phyloP scores from a whole-genome alignment of 2,329 filamentous ascomycete species.

The Pezicula carpinea region DNA sequence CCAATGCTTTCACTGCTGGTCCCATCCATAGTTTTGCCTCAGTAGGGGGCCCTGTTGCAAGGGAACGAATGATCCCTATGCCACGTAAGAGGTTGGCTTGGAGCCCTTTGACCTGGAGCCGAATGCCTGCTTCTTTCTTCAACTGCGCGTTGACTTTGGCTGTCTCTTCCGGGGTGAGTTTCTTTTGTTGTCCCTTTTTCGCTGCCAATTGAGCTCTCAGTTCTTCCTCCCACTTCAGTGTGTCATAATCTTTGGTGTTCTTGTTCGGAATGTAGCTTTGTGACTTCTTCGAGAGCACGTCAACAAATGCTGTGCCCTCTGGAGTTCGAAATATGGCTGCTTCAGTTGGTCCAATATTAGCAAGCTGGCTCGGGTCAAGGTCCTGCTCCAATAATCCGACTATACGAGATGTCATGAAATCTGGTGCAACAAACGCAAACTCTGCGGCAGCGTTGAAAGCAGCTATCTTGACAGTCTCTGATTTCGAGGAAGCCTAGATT shows the following conservation, averaged over 20 bases:
- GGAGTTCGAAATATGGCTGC: constrained; percentile 90
- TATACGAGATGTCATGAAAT: constrained; percentile 70
- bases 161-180: constrained; percentile 83
- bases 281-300: constrained; percentile 82
- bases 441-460: constrained; percentile 85
- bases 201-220: constrained; percentile 80
- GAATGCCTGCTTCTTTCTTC: constrained; percentile 77
- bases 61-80: constrained; percentile 76
- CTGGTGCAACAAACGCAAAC: constrained; percentile 87
- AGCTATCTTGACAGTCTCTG: constrained; percentile 53
- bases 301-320: constrained; percentile 82
- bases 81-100: constrained; percentile 74
- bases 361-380: constrained; percentile 64
- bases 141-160: constrained; percentile 88
- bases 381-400: constrained; percentile 71
- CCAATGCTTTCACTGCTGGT: constrained; percentile 67
- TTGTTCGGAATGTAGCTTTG: constrained; percentile 70
- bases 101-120: constrained; percentile 63
- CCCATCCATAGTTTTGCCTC: constrained; percentile 88
- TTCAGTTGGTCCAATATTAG: constrained; percentile 76
- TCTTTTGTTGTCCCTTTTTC: constrained; percentile 89
- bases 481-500: constrained; percentile 25
- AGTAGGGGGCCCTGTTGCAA: constrained; percentile 84
- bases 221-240: constrained; percentile 95
- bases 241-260: constrained; percentile 92